phyloP scores from a whole-genome alignment of 2,329 filamentous ascomycete species.

The Orbilia blumenaviensis region DNA sequence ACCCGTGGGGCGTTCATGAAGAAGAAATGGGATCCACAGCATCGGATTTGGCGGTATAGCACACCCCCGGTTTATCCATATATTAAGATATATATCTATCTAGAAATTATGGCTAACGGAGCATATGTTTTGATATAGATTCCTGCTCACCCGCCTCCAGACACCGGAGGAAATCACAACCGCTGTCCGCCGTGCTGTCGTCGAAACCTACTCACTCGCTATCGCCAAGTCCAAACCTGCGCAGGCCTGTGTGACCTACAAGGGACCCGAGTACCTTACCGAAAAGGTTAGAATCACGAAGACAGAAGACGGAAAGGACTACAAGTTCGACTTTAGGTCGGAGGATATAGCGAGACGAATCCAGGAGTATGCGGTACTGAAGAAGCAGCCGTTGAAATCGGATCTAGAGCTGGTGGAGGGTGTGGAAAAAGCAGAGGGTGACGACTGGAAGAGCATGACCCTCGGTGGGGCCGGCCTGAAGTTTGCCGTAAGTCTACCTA shows the following conservation, averaged over 20 bases:
- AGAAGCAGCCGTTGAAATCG: slow-evolving; percentile 28
- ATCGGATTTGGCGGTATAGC: slow-evolving; percentile 40
- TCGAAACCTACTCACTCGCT: slow-evolving; percentile 37
- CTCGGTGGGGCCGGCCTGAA: slow-evolving; percentile 21
- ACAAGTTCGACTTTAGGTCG: slow-evolving; percentile 33
- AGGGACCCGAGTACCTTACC: slow-evolving; percentile 44
- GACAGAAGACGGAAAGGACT: slow-evolving; percentile 9
- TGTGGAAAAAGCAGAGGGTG: slow-evolving; percentile 6
- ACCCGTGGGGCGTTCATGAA: slow-evolving; percentile 44
- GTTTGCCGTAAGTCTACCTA: slow-evolving; percentile 26
- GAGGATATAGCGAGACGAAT: slow-evolving; percentile 25
- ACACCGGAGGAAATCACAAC: slow-evolving; percentile 31
- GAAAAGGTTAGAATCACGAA: slow-evolving; percentile 30
- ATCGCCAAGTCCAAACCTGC: slow-evolving; percentile 28
- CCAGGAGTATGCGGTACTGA: slow-evolving; percentile 13
- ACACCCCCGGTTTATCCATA: background rate
- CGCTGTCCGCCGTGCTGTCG: slow-evolving; percentile 37
- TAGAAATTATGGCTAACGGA: background rate
- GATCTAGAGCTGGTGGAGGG: slow-evolving; percentile 21
- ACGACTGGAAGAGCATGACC: slow-evolving; percentile 42
- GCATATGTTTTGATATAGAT: slow-evolving; percentile 8
- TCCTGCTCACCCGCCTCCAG: slow-evolving; percentile 19
- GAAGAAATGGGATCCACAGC: slow-evolving; percentile 39
- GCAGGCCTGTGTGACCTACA: slow-evolving; percentile 37
- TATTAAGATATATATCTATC: too few relatives aligned